Percentiles rank a stretch among this genome's conserved stretches.
Evolutionary conservation across 108 stramenopile genomes (phyloP).

Genomic region (Bacterosira constricta): DNA sequence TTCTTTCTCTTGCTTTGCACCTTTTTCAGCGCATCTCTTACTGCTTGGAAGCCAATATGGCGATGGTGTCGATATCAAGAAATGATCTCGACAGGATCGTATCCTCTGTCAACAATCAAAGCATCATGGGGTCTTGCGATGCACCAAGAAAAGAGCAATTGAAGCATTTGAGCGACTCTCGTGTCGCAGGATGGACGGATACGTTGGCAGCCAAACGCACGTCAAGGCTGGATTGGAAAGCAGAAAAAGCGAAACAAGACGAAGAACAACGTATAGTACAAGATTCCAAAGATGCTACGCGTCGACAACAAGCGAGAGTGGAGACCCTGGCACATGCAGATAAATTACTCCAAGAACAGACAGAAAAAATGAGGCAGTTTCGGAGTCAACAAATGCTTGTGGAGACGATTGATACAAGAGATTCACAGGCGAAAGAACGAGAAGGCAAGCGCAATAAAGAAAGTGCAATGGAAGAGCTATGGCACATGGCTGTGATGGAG

Average conservation of each 20-base stretch:
- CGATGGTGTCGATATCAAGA: constrained; percentile 35
- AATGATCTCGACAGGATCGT: constrained; percentile 40
- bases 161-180: constrained; percentile 49
- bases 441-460: constrained; percentile 13
- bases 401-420: constrained; percentile 57
- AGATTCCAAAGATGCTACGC: constrained; percentile 56
- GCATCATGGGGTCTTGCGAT: constrained; percentile 12
- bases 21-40: too few species aligned
- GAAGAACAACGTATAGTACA: constrained; percentile 39
- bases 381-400: constrained; percentile 61
- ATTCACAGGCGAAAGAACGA: constrained; percentile 41
- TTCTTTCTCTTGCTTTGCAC: too few species aligned
- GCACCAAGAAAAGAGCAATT: constrained; percentile 27
- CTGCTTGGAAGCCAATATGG: too few species aligned
- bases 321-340: constrained; percentile 64
- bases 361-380: constrained; percentile 70
- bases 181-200: constrained; percentile 50
- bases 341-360: constrained; percentile 66
- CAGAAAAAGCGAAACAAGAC: constrained; percentile 44
- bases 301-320: constrained; percentile 45
- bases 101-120: constrained; percentile 25
- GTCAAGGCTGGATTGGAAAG: constrained; percentile 59
- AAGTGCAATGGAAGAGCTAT: constrained; percentile 37
- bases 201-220: constrained; percentile 47
- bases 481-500: constrained; percentile 34